Conservation (phyloP, 108 stramenopile species). For the Nitzschia sp. region DNA sequence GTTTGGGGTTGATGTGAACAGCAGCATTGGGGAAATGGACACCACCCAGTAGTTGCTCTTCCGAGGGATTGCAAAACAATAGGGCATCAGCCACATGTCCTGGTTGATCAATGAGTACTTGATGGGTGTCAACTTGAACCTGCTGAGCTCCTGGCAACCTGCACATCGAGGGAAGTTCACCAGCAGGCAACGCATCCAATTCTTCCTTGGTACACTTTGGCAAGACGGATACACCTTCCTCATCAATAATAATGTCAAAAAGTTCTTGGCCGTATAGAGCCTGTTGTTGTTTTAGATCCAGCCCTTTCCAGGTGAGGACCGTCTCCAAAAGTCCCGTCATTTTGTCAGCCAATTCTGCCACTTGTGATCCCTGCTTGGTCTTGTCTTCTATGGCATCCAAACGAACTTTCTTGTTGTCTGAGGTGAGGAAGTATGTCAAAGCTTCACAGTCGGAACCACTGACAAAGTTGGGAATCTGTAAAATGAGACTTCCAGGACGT, state of each 20-base stretch:
- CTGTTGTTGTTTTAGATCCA: slow-evolving; percentile 10
- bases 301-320: slow-evolving; percentile 8
- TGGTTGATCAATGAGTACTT: slow-evolving; percentile 13
- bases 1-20: slow-evolving; percentile 24
- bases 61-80: slow-evolving; percentile 23
- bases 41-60: slow-evolving; percentile 22
- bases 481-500: slow-evolving; percentile 48
- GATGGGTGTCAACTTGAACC: slow-evolving; percentile 1
- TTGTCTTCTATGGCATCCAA: slow-evolving; percentile 7
- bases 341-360: slow-evolving; percentile 6
- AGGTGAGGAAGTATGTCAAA: slow-evolving; percentile 28
- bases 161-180: slow-evolving; percentile 7
- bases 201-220: slow-evolving; percentile 11
- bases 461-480: slow-evolving; percentile 57
- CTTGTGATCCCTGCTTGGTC: slow-evolving; percentile 5
- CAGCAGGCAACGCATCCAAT: background rate
- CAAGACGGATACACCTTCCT: slow-evolving; percentile 5
- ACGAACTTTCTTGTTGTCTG: slow-evolving; percentile 3
- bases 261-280: slow-evolving; percentile 1
- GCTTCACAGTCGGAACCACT: slow-evolving; percentile 61
- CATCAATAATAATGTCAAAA: slow-evolving; percentile 21
- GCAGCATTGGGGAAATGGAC: slow-evolving; percentile 35
- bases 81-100: slow-evolving; percentile 23
- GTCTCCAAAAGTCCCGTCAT: slow-evolving; percentile 6
- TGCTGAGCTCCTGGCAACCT: slow-evolving; percentile 21